phyloP scores from a whole-genome alignment of 345 rosid genomes.

The Sonneratia caseolaris region DNA sequence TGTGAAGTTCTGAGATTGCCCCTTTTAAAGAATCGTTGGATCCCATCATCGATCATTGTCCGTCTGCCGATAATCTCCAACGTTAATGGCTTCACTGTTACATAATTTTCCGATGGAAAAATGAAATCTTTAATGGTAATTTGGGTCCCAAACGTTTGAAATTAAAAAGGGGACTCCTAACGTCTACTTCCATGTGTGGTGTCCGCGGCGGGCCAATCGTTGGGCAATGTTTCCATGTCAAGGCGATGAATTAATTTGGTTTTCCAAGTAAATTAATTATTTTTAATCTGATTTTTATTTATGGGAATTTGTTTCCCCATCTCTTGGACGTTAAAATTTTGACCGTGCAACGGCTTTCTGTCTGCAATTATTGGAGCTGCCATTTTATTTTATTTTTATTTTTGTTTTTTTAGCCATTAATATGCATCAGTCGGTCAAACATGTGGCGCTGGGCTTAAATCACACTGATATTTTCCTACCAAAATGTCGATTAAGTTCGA shows the following conservation, averaged over 20 bases:
- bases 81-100: background rate
- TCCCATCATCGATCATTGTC: background rate
- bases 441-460: background rate
- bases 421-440: background rate
- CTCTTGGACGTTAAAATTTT: constrained; percentile 1
- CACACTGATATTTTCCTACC: background rate
- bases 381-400: too few species aligned
- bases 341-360: constrained; percentile 19
- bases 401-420: background rate
- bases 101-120: background rate
- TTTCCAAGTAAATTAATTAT: background rate
- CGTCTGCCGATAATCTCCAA: background rate
- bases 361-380: constrained; percentile 8
- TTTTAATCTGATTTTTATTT: background rate
- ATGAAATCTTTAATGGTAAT: background rate
- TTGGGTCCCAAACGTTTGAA: constrained; percentile 12
- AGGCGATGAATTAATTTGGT: background rate
- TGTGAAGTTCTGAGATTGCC: background rate
- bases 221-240: background rate
- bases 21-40: background rate
- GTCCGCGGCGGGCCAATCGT: background rate
- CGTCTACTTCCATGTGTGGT: constrained; percentile 22
- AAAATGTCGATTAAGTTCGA: background rate
- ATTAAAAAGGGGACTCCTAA: constrained; percentile 12
- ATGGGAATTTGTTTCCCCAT: background rate